Evolutionary conservation across 257 asterid species (phyloP).

Genomic region (Cynanchum wilfordii): DNA sequence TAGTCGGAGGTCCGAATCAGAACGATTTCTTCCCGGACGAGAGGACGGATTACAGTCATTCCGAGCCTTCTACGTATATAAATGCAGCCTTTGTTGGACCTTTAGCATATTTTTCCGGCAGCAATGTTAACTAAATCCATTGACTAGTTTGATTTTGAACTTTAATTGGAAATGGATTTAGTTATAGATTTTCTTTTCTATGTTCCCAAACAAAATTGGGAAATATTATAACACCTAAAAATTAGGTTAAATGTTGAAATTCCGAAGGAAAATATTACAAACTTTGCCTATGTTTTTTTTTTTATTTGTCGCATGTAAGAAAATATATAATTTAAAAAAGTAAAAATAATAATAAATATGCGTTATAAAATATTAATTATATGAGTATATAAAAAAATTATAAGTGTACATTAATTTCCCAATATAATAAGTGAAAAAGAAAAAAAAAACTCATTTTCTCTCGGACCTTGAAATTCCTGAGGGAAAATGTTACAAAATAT

Average conservation of each 20-base stretch:
- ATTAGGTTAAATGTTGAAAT: background rate
- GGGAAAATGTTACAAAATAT: no score
- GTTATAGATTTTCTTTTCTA: background rate
- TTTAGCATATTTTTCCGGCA: constrained; percentile 60
- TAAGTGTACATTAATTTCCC: no score
- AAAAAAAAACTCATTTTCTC: no score
- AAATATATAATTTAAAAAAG: no score
- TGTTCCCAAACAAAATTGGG: background rate
- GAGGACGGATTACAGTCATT: constrained; percentile 58
- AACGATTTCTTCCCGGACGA: constrained; percentile 71
- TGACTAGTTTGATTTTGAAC: background rate
- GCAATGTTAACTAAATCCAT: background rate
- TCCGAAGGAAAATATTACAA: no score
- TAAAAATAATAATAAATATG: no score
- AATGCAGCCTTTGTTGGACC: constrained; percentile 90
- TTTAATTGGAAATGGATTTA: background rate
- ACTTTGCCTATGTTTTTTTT: no score
- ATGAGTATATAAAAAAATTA: no score
- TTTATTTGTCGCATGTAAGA: no score
- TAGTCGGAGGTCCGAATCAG: constrained; percentile 85
- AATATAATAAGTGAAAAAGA: no score
- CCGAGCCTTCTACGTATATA: constrained; percentile 82
- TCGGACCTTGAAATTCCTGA: no score
- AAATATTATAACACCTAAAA: constrained; percentile 1
- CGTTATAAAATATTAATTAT: no score